phyloP scores from a whole-genome alignment of 1,284 basidiomycete genomes.

The Cronartium ribicola region DNA sequence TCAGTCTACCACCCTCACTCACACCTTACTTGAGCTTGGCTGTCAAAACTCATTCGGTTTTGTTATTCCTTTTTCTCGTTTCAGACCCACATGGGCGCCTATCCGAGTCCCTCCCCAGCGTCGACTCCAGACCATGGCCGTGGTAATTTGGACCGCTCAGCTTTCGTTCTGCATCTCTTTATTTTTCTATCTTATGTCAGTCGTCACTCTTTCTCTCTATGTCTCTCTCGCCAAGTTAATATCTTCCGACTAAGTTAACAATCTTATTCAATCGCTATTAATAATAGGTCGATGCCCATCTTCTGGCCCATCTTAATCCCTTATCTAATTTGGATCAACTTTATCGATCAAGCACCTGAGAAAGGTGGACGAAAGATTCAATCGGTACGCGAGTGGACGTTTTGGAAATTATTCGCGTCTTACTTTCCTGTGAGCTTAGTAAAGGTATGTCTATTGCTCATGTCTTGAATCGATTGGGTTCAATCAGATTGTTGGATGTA shows the following conservation, averaged over 20 bases:
- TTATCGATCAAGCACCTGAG: slow-evolving; percentile 43
- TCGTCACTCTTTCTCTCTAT: slow-evolving; percentile 32
- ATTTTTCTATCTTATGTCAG: slow-evolving; percentile 77
- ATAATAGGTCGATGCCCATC: slow-evolving; percentile 72
- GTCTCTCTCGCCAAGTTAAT: neutral
- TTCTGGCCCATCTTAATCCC: slow-evolving; percentile 77
- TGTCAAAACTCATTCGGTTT: neutral
- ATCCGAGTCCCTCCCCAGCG: slow-evolving; percentile 64
- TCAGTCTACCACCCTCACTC: neutral
- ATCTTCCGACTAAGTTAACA: slow-evolving; percentile 3
- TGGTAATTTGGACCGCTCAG: slow-evolving; percentile 78
- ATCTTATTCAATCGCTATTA: slow-evolving; percentile 2
- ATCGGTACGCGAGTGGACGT: slow-evolving; percentile 22
- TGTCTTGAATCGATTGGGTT: neutral
- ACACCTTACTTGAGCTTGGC: neutral
- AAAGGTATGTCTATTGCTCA: slow-evolving; percentile 44
- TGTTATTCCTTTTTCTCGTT: neutral
- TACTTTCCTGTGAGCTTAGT: slow-evolving; percentile 46
- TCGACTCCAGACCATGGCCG: slow-evolving; percentile 76
- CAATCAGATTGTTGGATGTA: neutral
- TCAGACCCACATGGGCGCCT: slow-evolving; percentile 46
- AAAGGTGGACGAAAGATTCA: slow-evolving; percentile 30
- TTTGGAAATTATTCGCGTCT: slow-evolving; percentile 40
- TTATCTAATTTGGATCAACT: slow-evolving; percentile 75
- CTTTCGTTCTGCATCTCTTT: slow-evolving; percentile 66